Evolutionary conservation across 202 grass and related monocot genomes (phyloP).

Genomic region (Sporobolus alterniflorus): DNA sequence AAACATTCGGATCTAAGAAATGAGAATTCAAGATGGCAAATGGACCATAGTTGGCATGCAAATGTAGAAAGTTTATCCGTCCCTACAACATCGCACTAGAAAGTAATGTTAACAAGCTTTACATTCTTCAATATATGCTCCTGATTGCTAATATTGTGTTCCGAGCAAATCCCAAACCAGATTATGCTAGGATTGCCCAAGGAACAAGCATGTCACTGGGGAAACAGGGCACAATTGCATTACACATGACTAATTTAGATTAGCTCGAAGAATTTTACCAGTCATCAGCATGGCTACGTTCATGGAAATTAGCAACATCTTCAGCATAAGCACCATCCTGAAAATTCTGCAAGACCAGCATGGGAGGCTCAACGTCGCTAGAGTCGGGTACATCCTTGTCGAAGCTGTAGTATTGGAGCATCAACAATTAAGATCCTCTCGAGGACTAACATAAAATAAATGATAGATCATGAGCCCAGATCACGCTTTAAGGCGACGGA

Average conservation of each 20-base stretch:
- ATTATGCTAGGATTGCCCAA: not conserved
- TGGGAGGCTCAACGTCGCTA: constrained; percentile 58
- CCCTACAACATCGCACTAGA: not conserved
- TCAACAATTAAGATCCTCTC: not conserved
- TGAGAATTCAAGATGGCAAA: not conserved
- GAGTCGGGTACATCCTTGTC: constrained; percentile 84
- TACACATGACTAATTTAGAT: not conserved
- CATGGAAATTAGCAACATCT: constrained; percentile 72
- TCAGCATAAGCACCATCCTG: constrained; percentile 71
- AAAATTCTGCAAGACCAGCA: constrained; percentile 70
- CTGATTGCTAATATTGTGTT: not conserved
- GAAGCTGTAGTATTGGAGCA: constrained; percentile 59
- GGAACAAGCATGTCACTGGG: not conserved
- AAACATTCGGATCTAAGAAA: not conserved
- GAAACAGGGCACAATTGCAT: not conserved
- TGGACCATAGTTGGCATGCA: not conserved
- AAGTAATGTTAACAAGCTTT: not conserved
- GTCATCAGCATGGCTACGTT: constrained; percentile 65
- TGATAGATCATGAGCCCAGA: constrained; percentile 25
- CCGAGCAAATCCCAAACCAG: constrained; percentile 1
- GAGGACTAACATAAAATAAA: constrained; percentile 11
- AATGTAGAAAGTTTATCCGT: not conserved
- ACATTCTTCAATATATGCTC: not conserved
- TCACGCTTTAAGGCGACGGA: not conserved
- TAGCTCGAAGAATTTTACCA: constrained; percentile 51